These are phyloP conservation scores for Lactifluus rugatus DNA, from an alignment of 768 basidiomycete genomes.

Conservation along the genomic window DNA sequence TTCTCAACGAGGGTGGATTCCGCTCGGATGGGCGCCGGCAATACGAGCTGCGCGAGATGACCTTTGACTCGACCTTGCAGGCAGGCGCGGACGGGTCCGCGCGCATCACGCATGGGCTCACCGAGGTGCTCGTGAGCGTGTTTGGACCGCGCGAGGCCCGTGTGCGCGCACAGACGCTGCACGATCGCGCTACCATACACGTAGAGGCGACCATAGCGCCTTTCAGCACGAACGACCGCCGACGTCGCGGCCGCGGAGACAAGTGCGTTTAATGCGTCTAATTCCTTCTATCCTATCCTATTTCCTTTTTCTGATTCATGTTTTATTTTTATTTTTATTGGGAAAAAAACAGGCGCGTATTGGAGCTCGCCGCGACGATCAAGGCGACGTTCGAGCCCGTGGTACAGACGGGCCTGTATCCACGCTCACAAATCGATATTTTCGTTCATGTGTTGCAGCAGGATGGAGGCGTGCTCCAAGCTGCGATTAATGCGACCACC, in stretches of 20 bases:
- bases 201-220: conserved; percentile 84
- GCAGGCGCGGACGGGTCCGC: conserved; percentile 82
- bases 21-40: conserved; percentile 92
- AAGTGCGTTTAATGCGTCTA: conserved; percentile 46
- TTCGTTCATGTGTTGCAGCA: conserved; percentile 88
- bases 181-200: conserved; percentile 82
- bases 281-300: not conserved
- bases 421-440: conserved; percentile 90
- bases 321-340: not conserved
- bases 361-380: conserved; percentile 79
- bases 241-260: conserved; percentile 71
- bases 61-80: conserved; percentile 66
- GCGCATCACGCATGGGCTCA: conserved; percentile 78
- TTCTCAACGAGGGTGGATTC: conserved; percentile 76
- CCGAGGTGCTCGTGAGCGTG: conserved; percentile 78
- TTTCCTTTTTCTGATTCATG: no score
- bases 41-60: conserved; percentile 77
- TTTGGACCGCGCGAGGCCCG: conserved; percentile 90
- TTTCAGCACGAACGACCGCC: conserved; percentile 76
- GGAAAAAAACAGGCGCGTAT: conserved; percentile 51
- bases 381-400: conserved; percentile 96
- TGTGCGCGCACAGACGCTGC: conserved; percentile 65
- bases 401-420: conserved; percentile 82
- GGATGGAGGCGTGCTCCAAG: conserved; percentile 85
- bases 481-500: conserved; percentile 91